phyloP scores from a whole-genome alignment of 768 basidiomycete genomes.

The Podaxis carcinomalis region DNA sequence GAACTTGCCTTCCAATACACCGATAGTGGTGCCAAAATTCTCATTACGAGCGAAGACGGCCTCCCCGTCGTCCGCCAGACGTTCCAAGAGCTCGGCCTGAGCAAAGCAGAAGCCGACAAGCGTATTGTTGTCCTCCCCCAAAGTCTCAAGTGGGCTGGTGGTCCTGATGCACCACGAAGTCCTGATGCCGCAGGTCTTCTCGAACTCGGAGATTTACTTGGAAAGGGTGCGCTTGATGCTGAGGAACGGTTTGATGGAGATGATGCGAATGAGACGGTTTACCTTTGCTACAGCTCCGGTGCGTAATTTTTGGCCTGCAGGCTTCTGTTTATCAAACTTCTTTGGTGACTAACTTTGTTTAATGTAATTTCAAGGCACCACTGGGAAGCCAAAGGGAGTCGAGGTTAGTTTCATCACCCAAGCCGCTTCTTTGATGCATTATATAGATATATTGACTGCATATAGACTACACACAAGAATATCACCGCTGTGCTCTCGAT shows the following conservation, averaged over 20 bases:
- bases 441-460: background rate
- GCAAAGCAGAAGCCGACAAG: conserved; percentile 40
- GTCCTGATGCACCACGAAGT: conserved; percentile 24
- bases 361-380: conserved; percentile 49
- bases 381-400: conserved; percentile 73
- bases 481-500: conserved; percentile 56
- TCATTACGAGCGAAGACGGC: conserved; percentile 65
- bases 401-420: conserved; percentile 28
- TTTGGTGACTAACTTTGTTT: background rate
- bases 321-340: background rate
- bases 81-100: conserved; percentile 46
- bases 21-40: conserved; percentile 58
- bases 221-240: conserved; percentile 38
- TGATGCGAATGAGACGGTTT: conserved; percentile 52
- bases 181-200: conserved; percentile 28
- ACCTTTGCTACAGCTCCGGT: conserved; percentile 57
- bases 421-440: background rate
- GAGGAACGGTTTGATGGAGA: conserved; percentile 56
- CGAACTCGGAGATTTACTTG: conserved; percentile 46
- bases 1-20: conserved; percentile 72
- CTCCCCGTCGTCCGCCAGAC: conserved; percentile 52
- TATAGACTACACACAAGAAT: conserved; percentile 65
- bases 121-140: conserved; percentile 55
- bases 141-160: conserved; percentile 43
- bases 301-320: background rate